These are phyloP conservation scores for Trichoderma sp. DNA, from an alignment of 2,329 filamentous ascomycete genomes.

Conservation along the genomic window DNA sequence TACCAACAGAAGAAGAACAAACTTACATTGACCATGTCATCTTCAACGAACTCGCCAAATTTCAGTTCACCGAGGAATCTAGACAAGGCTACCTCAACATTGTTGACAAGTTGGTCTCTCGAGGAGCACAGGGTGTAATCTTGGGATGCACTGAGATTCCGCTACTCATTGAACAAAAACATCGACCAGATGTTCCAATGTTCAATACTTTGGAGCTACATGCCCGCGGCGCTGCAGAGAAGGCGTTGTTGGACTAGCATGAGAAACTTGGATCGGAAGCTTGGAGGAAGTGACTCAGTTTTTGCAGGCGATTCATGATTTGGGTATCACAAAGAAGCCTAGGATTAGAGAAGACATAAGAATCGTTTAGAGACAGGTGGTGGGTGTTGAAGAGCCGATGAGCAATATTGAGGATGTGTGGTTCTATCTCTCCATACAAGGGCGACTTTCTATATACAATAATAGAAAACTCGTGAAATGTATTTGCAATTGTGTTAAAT, in stretches of 20 bases:
- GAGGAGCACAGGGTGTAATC: conserved; percentile 20
- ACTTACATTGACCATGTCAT: conserved; percentile 17
- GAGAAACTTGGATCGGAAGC: too few species aligned
- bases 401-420: too few species aligned
- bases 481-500: background rate
- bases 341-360: too few species aligned
- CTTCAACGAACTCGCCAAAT: conserved; percentile 18
- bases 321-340: background rate
- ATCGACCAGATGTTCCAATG: conserved; percentile 18
- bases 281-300: background rate
- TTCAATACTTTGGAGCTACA: conserved; percentile 22
- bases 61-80: conserved; percentile 1
- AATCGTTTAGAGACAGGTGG: background rate
- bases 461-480: background rate
- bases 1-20: conserved; percentile 20
- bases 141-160: conserved; percentile 24
- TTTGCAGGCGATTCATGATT: background rate
- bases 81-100: conserved; percentile 16
- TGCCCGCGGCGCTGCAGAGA: conserved; percentile 19
- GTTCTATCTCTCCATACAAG: background rate
- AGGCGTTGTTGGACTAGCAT: background rate
- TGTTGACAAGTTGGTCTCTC: conserved; percentile 17
- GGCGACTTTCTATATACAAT: background rate
- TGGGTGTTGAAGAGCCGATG: background rate
- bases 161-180: conserved; percentile 21